phyloP scores from a whole-genome alignment of 345 rosid genomes.

The Ceriops tagal region DNA sequence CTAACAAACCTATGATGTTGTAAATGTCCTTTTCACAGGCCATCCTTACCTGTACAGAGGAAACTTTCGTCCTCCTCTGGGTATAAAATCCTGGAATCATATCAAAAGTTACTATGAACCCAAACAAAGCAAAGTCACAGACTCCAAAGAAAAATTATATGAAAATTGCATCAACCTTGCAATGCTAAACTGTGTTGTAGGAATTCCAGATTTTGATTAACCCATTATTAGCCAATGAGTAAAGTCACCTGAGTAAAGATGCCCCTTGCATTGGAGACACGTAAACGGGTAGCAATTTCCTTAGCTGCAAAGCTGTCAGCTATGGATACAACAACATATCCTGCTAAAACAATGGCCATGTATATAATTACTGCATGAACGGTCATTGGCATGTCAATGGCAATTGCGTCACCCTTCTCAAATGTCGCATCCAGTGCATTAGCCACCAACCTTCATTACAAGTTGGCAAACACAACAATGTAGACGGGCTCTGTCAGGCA shows the following conservation, averaged over 20 bases:
- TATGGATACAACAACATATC: constrained; percentile 79
- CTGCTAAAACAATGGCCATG: constrained; percentile 73
- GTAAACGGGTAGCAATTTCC: constrained; percentile 79
- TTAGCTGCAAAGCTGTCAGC: constrained; percentile 91
- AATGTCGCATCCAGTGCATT: constrained; percentile 57
- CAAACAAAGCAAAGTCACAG: no score
- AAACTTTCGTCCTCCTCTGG: constrained; percentile 69
- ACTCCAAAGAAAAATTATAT: no score
- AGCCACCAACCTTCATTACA: constrained; percentile 67
- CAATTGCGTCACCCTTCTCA: constrained; percentile 75
- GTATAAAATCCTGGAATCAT: constrained; percentile 67
- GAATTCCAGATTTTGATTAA: no score
- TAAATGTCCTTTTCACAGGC: not conserved
- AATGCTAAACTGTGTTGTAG: no score
- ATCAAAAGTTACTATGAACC: no score
- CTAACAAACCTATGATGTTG: not conserved
- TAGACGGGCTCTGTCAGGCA: not conserved
- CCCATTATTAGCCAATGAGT: not conserved
- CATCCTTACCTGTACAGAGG: constrained; percentile 71
- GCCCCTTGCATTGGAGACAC: constrained; percentile 71
- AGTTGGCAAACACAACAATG: not conserved
- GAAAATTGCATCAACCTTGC: no score
- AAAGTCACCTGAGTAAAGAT: constrained; percentile 82
- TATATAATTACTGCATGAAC: constrained; percentile 77
- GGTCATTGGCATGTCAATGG: constrained; percentile 96